These are phyloP conservation scores for Hansenula lynferdii DNA, from an alignment of 1,139 yeast genomes.

Conservation along the genomic window DNA sequence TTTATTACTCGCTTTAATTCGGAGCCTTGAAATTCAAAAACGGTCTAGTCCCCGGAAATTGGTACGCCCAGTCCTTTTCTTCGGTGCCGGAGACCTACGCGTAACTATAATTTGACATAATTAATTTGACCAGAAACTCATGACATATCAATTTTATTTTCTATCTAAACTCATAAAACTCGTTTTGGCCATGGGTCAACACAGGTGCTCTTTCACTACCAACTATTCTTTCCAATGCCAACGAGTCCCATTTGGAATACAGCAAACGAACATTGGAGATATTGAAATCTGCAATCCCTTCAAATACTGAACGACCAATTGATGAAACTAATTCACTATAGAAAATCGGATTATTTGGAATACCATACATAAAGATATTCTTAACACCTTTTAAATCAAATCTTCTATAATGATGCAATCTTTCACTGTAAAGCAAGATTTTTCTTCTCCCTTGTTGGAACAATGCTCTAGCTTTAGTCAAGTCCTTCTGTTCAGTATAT, in stretches of 20 bases:
- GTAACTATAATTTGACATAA: too few relatives aligned
- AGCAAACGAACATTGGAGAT: constrained; percentile 62
- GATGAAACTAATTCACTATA: constrained; percentile 67
- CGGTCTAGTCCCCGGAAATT: too few relatives aligned
- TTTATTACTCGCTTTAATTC: too few relatives aligned
- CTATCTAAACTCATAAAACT: constrained; percentile 65
- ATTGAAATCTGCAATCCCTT: constrained; percentile 49
- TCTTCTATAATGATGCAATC: constrained; percentile 88
- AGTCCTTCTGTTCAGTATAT: constrained; percentile 66
- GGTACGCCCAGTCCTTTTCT: too few relatives aligned
- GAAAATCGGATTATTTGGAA: constrained; percentile 82
- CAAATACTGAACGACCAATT: constrained; percentile 37
- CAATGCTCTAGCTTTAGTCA: constrained; percentile 65
- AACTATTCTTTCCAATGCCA: constrained; percentile 76
- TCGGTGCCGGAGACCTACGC: too few relatives aligned
- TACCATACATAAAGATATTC: constrained; percentile 73
- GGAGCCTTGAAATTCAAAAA: too few relatives aligned
- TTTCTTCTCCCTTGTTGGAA: constrained; percentile 65
- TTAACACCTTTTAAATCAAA: constrained; percentile 86
- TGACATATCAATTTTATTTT: too few relatives aligned
- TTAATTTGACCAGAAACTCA: too few relatives aligned
- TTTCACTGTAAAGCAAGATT: constrained; percentile 80
- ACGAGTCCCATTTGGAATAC: constrained; percentile 79
- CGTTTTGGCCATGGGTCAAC: constrained; percentile 65
- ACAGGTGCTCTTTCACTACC: constrained; percentile 75